Conservation (phyloP, 2,329 filamentous ascomycete genomes). For the Fusarium anguioides region DNA sequence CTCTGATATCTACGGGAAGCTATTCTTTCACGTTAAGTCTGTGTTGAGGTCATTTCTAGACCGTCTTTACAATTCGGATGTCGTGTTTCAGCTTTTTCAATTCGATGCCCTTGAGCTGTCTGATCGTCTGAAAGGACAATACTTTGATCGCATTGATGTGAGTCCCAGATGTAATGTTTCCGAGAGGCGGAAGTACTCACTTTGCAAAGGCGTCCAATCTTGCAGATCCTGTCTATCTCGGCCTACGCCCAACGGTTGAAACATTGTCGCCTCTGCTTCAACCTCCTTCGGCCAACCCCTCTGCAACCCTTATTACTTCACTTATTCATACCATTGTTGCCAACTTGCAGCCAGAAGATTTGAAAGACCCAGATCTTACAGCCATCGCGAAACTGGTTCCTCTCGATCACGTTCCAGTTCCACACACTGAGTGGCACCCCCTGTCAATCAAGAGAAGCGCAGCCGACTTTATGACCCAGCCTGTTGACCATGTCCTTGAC, state of each 20-base stretch:
- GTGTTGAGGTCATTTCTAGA: neutral
- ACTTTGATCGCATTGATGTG: conserved; percentile 24
- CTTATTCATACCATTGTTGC: conserved; percentile 14
- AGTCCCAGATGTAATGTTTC: too few species aligned
- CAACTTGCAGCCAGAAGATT: neutral
- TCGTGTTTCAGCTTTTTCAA: neutral
- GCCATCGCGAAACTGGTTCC: too few species aligned
- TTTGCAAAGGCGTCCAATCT: conserved; percentile 11
- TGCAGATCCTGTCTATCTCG: neutral
- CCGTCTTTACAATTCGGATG: neutral
- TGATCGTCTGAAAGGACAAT: neutral
- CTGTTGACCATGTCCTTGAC: neutral
- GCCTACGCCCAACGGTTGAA: neutral
- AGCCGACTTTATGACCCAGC: too few species aligned
- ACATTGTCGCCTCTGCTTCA: conserved; percentile 2
- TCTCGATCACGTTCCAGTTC: too few species aligned
- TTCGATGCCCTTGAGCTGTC: neutral
- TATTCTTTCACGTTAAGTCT: neutral
- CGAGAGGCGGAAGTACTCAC: too few species aligned
- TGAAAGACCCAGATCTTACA: neutral
- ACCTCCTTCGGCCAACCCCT: neutral
- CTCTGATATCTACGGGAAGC: conserved; percentile 21
- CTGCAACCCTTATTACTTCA: conserved; percentile 25
- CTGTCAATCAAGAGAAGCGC: too few species aligned
- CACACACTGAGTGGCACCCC: too few species aligned